Percentiles rank a stretch among this genome's conserved stretches.
Conservation (phyloP, 768 basidiomycete genomes). For the Asterophora lycoperdoides region DNA sequence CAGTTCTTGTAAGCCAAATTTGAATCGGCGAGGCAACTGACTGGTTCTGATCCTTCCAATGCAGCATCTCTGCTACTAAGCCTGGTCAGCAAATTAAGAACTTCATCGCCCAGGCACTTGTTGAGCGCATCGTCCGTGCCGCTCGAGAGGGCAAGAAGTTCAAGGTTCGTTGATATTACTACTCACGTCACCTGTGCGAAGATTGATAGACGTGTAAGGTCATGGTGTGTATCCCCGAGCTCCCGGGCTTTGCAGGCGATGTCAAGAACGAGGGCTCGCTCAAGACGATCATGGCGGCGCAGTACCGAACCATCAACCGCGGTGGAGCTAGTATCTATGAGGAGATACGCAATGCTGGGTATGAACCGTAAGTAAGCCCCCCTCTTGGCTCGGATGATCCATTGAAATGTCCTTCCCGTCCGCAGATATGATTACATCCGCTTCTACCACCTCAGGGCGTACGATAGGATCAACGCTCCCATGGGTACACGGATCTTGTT, state of each 20-base stretch:
- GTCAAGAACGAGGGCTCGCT: slow-evolving; percentile 61
- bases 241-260: slow-evolving; percentile 86
- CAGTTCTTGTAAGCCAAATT: slow-evolving; percentile 74
- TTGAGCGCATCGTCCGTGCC: slow-evolving; percentile 77
- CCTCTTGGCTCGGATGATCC: background rate
- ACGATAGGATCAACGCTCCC: slow-evolving; percentile 87
- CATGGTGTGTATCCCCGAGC: slow-evolving; percentile 82
- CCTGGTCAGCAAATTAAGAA: slow-evolving; percentile 70
- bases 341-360: slow-evolving; percentile 68
- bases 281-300: slow-evolving; percentile 84
- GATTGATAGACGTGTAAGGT: slow-evolving; percentile 42
- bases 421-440: slow-evolving; percentile 78
- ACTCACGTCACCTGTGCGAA: too few relatives aligned
- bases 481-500: slow-evolving; percentile 35
- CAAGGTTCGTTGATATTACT: slow-evolving; percentile 41
- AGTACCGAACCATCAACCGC: slow-evolving; percentile 86
- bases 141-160: slow-evolving; percentile 68
- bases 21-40: background rate
- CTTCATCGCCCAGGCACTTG: slow-evolving; percentile 76
- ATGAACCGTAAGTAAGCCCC: slow-evolving; percentile 58
- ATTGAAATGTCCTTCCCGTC: too few relatives aligned
- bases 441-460: slow-evolving; percentile 90
- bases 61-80: slow-evolving; percentile 73
- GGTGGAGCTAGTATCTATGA: slow-evolving; percentile 87
- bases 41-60: slow-evolving; percentile 2